A percentile compares a stretch with the other conserved stretches of the same genome.
phyloP scores from a whole-genome alignment of 2,329 filamentous ascomycete species.

The Cladosporium sp. region DNA sequence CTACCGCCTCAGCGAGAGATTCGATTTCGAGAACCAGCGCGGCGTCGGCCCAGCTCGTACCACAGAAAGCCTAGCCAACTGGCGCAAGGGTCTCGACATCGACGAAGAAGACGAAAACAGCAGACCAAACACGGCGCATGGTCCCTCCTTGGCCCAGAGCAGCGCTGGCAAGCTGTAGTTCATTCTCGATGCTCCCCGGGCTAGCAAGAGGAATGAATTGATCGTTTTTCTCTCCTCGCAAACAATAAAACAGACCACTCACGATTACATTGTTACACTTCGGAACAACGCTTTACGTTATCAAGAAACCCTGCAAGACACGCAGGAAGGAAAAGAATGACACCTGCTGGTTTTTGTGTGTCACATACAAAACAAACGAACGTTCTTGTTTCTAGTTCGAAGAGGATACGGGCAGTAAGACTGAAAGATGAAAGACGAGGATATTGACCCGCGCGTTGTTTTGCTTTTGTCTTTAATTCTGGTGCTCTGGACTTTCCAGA shows the following conservation, averaged over 20 bases:
- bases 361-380: not conserved
- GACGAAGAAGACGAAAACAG: conserved; percentile 30
- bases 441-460: not conserved
- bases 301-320: not conserved
- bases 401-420: not conserved
- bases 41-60: conserved; percentile 41
- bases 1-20: conserved; percentile 84
- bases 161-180: not conserved
- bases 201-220: not conserved
- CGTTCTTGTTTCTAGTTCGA: not conserved
- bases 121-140: conserved; percentile 13
- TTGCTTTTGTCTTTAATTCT: not conserved
- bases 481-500: not conserved
- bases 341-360: not conserved
- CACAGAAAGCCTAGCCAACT: conserved; percentile 76
- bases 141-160: not conserved
- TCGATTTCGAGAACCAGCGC: conserved; percentile 69
- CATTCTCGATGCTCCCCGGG: not conserved
- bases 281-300: not conserved
- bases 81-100: conserved; percentile 73
- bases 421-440: too few relatives aligned
- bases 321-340: not conserved
- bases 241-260: not conserved
- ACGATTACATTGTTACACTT: not conserved
- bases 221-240: not conserved